Evolutionary conservation across 164 flowering plant species (phyloP), one percentile per base, ranked within the genome.

Genomic region (Nelumbo lutea): DNA sequence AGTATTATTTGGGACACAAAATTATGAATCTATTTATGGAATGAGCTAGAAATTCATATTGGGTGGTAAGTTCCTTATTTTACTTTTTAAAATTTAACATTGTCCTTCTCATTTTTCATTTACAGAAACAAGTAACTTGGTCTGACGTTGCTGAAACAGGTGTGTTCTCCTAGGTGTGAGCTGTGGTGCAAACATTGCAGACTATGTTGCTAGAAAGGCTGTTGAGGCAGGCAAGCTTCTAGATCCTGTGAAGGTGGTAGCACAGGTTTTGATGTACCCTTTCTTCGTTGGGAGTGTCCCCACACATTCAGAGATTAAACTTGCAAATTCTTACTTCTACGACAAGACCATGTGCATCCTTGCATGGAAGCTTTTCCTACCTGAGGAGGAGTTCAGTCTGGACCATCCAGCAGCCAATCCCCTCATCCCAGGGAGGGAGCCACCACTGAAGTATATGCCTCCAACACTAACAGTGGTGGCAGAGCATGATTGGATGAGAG

Each of bases 111-210:
- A 2, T 51, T 51, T 10, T 51, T 6, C 2, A 27, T 6, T 51
- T 51, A 51, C 9, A 7, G 9, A 51, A 6, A 27, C 55, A 9
- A 2, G 3, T 53, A 53, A 53, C 14, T 53, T 53, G 57, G 57
- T 53, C 14, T 53, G 3, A 53, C 14, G 14, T 53, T 15, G 14
- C 3, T 53, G 11, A 50, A 53, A 63, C 87, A 88, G 94, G 78
- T 88, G 89, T 78, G 91, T 88, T 64, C 84, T 88, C 40, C 90
- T 88, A 51, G 93, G 93, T n/a, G 90, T 85, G 76, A 87, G 90
- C 72, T 86, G 89, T 76, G 93, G 93, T 42, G 86, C 87, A 73
- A 88, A 88, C 66, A 87, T 88, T 57, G 88, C 89, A 8, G 90
- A 88, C 59, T 84, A 83, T 68, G 92, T 87, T 70, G 76, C 87